A percentile compares a stretch with the other conserved stretches of the same genome.
Evolutionary conservation across 2,329 filamentous ascomycete genomes (phyloP).

Genomic region (Monilinia fructicola): DNA sequence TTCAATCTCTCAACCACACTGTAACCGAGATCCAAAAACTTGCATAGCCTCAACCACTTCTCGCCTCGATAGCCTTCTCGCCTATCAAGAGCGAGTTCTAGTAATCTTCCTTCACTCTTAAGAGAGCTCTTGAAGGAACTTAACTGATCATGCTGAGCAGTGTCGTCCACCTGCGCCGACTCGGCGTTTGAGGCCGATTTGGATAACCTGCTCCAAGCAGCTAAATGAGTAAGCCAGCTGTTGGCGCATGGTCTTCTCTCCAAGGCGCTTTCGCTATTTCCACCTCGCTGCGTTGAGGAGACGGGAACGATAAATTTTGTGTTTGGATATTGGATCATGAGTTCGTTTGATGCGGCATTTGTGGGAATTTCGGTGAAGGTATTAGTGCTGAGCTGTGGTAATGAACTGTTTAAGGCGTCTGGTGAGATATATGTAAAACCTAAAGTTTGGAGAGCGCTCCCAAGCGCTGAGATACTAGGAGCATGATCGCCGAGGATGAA

Average conservation of each 20-base stretch:
- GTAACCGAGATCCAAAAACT: constrained; percentile 21
- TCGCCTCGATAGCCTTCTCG: constrained; percentile 19
- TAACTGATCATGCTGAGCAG: constrained; percentile 4
- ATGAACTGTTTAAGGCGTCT: constrained; percentile 6
- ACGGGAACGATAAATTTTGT: constrained; percentile 15
- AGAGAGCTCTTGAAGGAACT: not conserved
- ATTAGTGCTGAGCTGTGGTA: constrained; percentile 8
- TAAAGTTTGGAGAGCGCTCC: constrained; percentile 15
- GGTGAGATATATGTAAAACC: constrained; percentile 15
- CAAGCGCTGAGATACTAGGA: constrained; percentile 4
- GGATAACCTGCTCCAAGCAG: constrained; percentile 8
- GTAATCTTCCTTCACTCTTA: constrained; percentile 10
- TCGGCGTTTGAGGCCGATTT: not conserved
- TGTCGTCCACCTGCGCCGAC: too few species aligned
- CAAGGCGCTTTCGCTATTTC: not conserved
- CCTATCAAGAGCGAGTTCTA: constrained; percentile 15
- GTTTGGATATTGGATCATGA: constrained; percentile 16
- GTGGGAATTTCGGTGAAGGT: constrained; percentile 12
- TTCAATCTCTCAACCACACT: constrained; percentile 23
- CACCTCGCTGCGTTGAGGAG: not conserved
- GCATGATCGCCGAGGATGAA: constrained; percentile 16
- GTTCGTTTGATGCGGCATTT: not conserved
- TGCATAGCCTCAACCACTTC: constrained; percentile 20
- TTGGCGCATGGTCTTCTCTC: constrained; percentile 18
- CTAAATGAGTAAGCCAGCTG: constrained; percentile 20